phyloP scores from a whole-genome alignment of 2,329 filamentous ascomycete species.

The Beauveria varroae region DNA sequence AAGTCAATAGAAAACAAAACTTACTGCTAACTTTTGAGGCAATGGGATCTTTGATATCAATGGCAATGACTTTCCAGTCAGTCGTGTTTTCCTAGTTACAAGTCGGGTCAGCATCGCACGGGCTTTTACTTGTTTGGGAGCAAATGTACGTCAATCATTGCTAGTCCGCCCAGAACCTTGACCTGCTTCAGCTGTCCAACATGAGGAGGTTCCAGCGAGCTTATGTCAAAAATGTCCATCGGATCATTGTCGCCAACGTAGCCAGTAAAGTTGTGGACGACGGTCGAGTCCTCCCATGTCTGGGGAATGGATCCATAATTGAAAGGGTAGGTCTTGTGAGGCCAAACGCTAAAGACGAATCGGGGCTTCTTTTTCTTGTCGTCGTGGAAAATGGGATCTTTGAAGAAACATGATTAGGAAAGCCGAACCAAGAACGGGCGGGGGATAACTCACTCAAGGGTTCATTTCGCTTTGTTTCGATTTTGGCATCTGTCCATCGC shows the following conservation, averaged over 20 bases:
- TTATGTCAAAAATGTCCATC: slow-evolving; percentile 33
- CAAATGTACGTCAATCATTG: slow-evolving; percentile 28
- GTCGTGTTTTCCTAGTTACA: slow-evolving; percentile 23
- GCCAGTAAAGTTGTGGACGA: slow-evolving; percentile 30
- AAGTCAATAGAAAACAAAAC: neutral
- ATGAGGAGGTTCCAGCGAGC: slow-evolving; percentile 25
- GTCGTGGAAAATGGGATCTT: slow-evolving; percentile 36
- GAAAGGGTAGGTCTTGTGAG: slow-evolving; percentile 36
- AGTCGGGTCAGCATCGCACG: neutral
- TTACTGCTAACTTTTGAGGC: slow-evolving; percentile 26
- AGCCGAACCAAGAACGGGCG: too few relatives aligned
- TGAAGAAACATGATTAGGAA: neutral
- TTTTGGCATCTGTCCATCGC: slow-evolving; percentile 32
- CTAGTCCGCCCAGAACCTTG: slow-evolving; percentile 33
- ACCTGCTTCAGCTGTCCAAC: slow-evolving; percentile 33
- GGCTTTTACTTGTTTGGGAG: accelerated
- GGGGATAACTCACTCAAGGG: slow-evolving; percentile 25
- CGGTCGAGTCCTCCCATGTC: slow-evolving; percentile 36
- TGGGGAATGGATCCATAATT: slow-evolving; percentile 37
- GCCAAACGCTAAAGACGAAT: slow-evolving; percentile 35
- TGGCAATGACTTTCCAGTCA: slow-evolving; percentile 34
- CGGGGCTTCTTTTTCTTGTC: slow-evolving; percentile 27
- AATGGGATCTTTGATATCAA: slow-evolving; percentile 32
- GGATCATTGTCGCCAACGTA: slow-evolving; percentile 34
- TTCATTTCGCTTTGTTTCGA: slow-evolving; percentile 32